phyloP scores from a whole-genome alignment of 768 basidiomycete genomes.

The Boletus eberwhitei region DNA sequence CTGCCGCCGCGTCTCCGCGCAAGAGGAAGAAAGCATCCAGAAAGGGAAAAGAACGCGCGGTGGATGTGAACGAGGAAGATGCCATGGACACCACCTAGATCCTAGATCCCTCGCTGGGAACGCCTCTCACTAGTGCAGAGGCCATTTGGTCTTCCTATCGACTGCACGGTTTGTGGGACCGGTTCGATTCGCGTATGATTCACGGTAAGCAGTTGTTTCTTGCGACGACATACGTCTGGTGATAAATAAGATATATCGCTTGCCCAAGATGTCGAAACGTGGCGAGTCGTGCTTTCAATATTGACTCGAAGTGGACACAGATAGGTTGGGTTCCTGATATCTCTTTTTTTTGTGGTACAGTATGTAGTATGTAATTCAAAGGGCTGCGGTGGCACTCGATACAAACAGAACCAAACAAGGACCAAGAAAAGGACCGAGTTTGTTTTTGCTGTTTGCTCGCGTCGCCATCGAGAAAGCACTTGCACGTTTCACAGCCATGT shows the following conservation, averaged over 20 bases:
- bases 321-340: background rate
- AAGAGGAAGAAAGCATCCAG: conserved; percentile 15
- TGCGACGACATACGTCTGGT: background rate
- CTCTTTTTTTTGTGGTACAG: background rate
- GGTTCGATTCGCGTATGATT: background rate
- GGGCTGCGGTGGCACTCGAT: conserved; percentile 8
- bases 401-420: conserved; percentile 27
- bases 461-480: conserved; percentile 19
- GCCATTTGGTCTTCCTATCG: background rate
- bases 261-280: background rate
- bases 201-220: background rate
- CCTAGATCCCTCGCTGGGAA: background rate
- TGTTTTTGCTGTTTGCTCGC: conserved; percentile 17
- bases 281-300: background rate
- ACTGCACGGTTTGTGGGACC: no score
- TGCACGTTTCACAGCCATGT: conserved; percentile 19
- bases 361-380: background rate
- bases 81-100: conserved; percentile 18
- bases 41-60: conserved; percentile 28
- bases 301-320: background rate
- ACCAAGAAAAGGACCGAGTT: conserved; percentile 23
- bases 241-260: background rate
- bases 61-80: conserved; percentile 17
- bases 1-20: conserved; percentile 1
- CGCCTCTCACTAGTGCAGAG: background rate